These are phyloP conservation scores for Fistulifera solaris DNA, from an alignment of 108 stramenopile species.

Conservation along the genomic window DNA sequence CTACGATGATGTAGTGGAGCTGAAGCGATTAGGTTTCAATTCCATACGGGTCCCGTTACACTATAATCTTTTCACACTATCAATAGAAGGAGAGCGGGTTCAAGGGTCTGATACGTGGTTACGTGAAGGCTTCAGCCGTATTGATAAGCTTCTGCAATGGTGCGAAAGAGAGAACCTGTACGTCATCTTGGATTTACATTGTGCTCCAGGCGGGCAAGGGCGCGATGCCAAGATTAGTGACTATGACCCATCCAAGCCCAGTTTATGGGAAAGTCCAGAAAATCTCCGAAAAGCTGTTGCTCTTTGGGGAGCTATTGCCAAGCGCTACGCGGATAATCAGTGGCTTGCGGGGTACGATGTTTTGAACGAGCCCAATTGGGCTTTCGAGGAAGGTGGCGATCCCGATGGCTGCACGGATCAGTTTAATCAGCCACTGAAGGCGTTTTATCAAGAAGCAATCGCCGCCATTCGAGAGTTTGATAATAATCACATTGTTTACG, in stretches of 20 bases:
- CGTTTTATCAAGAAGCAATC: neutral
- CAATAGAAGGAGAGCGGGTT: neutral
- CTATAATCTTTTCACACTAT: neutral
- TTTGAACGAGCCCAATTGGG: constrained; percentile 2
- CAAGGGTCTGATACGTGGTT: constrained; percentile 3
- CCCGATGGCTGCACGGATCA: constrained; percentile 1
- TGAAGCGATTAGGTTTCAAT: neutral
- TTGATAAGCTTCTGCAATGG: neutral
- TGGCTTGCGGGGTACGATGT: constrained; percentile 2
- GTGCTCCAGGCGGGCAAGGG: constrained; percentile 1
- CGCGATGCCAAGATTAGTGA: neutral
- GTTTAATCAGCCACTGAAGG: neutral
- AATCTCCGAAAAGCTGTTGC: constrained; percentile 1
- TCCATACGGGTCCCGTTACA: neutral
- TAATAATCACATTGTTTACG: neutral
- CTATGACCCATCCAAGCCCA: neutral
- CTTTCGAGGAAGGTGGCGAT: neutral
- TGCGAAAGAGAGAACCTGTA: neutral
- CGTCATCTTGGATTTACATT: neutral
- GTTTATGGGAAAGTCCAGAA: neutral
- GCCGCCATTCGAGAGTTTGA: neutral
- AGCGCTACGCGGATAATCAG: neutral
- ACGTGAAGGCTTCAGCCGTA: neutral
- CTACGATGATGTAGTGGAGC: neutral
- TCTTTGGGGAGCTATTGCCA: neutral